A percentile compares a stretch with the other conserved stretches of the same genome.
phyloP scores from a whole-genome alignment of 495 filamentous ascomycete species.

The Extremus antarcticus region DNA sequence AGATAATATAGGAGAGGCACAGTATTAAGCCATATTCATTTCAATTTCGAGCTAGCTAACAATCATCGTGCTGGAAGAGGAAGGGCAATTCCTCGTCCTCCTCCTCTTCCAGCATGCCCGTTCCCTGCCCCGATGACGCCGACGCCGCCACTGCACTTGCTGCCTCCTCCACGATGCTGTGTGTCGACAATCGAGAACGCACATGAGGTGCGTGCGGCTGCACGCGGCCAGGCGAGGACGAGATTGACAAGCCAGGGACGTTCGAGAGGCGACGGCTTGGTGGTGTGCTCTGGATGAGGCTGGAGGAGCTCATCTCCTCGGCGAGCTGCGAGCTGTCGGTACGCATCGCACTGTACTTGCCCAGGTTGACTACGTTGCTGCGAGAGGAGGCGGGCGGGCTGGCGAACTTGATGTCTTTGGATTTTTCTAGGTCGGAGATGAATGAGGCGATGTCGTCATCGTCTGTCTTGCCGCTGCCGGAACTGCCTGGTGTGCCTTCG shows the following conservation, averaged over 20 bases:
- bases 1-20: not conserved
- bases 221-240: slow-evolving; percentile 10
- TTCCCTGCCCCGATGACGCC: not conserved
- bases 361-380: slow-evolving; percentile 9
- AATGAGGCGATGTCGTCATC: slow-evolving; percentile 92
- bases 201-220: slow-evolving; percentile 11
- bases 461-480: slow-evolving; percentile 41
- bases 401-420: slow-evolving; percentile 64
- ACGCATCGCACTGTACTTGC: slow-evolving; percentile 8
- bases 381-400: slow-evolving; percentile 23
- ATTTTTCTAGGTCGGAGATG: slow-evolving; percentile 66
- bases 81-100: slow-evolving; percentile 3
- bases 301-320: slow-evolving; percentile 15
- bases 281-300: slow-evolving; percentile 12
- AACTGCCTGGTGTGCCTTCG: slow-evolving; percentile 41
- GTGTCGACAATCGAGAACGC: slow-evolving; percentile 10
- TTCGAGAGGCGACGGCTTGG: slow-evolving; percentile 14
- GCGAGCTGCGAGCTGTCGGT: slow-evolving; percentile 8
- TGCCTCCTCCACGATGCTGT: slow-evolving; percentile 16
- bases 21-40: too few species aligned
- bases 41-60: not conserved
- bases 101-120: slow-evolving; percentile 1
- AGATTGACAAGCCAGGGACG: slow-evolving; percentile 16
- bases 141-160: not conserved
- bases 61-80: not conserved